Evolutionary conservation across 805 yeast species (phyloP).

Genomic region (Lachancea thermotolerans): DNA sequence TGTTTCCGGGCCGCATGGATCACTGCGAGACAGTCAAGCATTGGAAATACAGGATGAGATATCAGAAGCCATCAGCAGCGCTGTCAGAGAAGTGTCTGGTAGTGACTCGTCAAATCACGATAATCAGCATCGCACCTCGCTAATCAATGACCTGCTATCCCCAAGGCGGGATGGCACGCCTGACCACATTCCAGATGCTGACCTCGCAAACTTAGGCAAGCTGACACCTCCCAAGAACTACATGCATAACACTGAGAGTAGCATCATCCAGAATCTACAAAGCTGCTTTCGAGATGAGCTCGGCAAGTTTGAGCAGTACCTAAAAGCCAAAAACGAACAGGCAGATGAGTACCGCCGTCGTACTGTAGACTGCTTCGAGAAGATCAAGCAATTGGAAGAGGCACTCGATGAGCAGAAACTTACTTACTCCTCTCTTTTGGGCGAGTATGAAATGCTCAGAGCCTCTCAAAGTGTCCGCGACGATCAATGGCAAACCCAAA

Average conservation of each 20-base stretch:
- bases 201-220: conserved; percentile 1
- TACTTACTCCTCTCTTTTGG: conserved; percentile 8
- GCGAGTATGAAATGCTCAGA: conserved; percentile 8
- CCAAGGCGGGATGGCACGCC: conserved; percentile 3
- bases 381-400: conserved; percentile 1
- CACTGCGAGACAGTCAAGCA: neutral
- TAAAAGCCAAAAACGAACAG: conserved; percentile 3
- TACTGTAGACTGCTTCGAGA: neutral
- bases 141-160: conserved; percentile 2
- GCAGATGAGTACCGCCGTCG: conserved; percentile 3
- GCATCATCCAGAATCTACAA: conserved; percentile 1
- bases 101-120: conserved; percentile 1
- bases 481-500: conserved; percentile 5
- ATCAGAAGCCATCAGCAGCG: conserved; percentile 4
- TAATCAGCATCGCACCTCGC: conserved; percentile 2
- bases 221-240: conserved; percentile 2
- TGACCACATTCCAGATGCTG: neutral
- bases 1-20: neutral
- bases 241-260: neutral
- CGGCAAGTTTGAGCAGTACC: conserved; percentile 2
- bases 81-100: conserved; percentile 1
- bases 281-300: conserved; percentile 4
- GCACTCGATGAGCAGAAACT: conserved; percentile 1
- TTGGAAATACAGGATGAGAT: conserved; percentile 2
- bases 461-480: conserved; percentile 4